A percentile compares a stretch with the other conserved stretches of the same genome.
Evolutionary conservation across 306 rosid genomes (phyloP).

Genomic region (Cercis canadensis): DNA sequence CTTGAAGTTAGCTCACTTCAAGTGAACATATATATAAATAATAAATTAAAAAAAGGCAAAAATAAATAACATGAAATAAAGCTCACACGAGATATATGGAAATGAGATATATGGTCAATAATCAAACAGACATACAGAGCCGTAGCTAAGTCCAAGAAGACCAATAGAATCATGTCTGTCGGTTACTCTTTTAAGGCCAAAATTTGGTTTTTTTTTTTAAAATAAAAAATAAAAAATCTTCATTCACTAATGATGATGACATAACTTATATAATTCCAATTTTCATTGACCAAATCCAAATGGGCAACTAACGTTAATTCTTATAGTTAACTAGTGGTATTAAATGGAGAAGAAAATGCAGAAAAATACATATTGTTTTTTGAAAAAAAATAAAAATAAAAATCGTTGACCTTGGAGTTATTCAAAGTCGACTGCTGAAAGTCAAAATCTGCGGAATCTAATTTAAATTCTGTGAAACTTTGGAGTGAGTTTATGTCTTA

Average conservation of each 20-base stretch:
- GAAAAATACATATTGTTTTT: neutral
- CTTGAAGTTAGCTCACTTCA: no score
- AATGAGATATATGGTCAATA: no score
- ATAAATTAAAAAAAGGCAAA: no score
- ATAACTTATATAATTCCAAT: neutral
- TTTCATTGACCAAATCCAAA: neutral
- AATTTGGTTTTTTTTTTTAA: neutral
- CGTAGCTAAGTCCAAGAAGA: no score
- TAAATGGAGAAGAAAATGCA: neutral
- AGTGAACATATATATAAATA: no score
- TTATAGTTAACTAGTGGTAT: no score
- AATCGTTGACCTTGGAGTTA: neutral
- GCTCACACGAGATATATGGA: no score
- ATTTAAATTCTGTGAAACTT: conserved; percentile 1
- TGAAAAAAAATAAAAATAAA: neutral
- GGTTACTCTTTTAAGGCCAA: neutral
- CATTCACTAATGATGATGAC: neutral
- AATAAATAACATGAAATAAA: no score
- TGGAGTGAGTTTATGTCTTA: neutral
- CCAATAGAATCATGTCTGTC: no score
- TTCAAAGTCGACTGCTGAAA: conserved; percentile 8
- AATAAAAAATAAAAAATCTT: no score
- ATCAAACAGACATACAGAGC: no score
- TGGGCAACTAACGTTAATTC: no score
- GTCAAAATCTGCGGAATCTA: neutral